Percentiles rank a stretch among this genome's conserved stretches.
These are phyloP conservation scores for Pseudocercospora musae DNA, from an alignment of 2,329 filamentous ascomycete species.

Conservation along the genomic window DNA sequence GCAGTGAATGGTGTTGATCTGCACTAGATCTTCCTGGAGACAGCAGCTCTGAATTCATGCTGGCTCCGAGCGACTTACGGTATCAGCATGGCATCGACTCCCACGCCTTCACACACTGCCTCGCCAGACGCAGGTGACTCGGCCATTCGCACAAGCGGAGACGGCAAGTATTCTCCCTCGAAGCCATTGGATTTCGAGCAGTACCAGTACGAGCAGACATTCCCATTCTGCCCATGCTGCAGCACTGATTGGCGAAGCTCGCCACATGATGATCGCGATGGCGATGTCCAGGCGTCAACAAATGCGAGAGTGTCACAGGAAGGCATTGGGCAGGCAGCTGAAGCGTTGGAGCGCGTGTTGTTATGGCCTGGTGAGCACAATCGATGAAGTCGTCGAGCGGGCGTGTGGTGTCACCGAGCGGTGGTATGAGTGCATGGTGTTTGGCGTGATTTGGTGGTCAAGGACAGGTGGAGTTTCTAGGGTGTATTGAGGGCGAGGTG, in stretches of 20 bases:
- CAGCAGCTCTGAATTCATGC: background rate
- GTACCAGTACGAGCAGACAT: conserved; percentile 6
- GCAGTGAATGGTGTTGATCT: background rate
- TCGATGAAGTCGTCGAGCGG: background rate
- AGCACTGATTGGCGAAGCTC: background rate
- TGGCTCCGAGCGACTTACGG: background rate
- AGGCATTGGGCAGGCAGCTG: background rate
- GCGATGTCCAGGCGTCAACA: background rate
- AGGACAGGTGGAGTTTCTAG: too few species aligned
- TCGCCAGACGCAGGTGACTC: background rate
- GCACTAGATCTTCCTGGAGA: background rate
- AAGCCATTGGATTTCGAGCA: conserved; percentile 1
- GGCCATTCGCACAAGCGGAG: background rate
- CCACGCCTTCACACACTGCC: background rate
- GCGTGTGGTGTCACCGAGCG: background rate
- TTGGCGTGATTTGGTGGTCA: too few species aligned
- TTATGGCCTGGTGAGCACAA: background rate
- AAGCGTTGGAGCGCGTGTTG: background rate
- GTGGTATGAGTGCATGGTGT: background rate
- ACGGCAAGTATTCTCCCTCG: background rate
- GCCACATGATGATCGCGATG: background rate
- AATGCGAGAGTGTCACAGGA: too few species aligned
- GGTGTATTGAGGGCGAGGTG: background rate
- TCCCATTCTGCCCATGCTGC: conserved; percentile 9
- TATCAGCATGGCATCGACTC: background rate